Percentiles rank a stretch among this genome's conserved stretches.
Evolutionary conservation across 441 rosid genomes (phyloP).

Genomic region (Dalechampia spathulata): DNA sequence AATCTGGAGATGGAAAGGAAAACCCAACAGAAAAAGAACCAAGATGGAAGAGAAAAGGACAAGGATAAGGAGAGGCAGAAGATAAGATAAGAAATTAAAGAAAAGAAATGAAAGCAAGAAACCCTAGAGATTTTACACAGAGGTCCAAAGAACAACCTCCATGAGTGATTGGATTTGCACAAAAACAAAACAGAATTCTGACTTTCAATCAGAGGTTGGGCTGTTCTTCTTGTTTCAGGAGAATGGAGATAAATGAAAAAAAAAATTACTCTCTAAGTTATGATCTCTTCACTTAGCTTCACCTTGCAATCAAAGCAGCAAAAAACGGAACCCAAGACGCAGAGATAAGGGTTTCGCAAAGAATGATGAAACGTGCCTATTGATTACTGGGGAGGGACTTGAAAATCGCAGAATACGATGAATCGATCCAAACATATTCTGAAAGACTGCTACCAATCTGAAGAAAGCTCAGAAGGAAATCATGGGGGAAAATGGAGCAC

Average conservation of each 20-base stretch:
- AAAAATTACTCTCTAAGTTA: too few relatives aligned
- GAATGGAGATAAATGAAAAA: too few relatives aligned
- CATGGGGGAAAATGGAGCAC: constrained; percentile 15
- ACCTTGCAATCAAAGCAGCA: background rate
- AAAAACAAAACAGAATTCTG: too few relatives aligned
- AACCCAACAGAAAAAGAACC: background rate
- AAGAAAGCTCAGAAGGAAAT: constrained; percentile 10
- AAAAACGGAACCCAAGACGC: constrained; percentile 10
- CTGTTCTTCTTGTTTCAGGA: too few relatives aligned
- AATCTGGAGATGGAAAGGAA: background rate
- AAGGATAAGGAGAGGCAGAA: background rate
- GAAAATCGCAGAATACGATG: constrained; percentile 12
- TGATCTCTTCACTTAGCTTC: too few relatives aligned
- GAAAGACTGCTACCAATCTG: background rate
- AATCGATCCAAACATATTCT: background rate
- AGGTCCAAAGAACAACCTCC: constrained; percentile 10
- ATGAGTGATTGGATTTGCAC: too few relatives aligned
- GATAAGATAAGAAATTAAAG: background rate
- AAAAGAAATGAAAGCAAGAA: constrained; percentile 13
- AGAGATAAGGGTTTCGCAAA: constrained; percentile 3
- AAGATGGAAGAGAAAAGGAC: background rate
- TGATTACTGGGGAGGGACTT: constrained; percentile 11
- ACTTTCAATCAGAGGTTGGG: too few relatives aligned
- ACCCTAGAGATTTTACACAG: constrained; percentile 51
- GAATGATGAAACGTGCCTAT: constrained; percentile 32